phyloP scores from a whole-genome alignment of 106 monocot genomes.

The Dactylorhiza incarnata region DNA sequence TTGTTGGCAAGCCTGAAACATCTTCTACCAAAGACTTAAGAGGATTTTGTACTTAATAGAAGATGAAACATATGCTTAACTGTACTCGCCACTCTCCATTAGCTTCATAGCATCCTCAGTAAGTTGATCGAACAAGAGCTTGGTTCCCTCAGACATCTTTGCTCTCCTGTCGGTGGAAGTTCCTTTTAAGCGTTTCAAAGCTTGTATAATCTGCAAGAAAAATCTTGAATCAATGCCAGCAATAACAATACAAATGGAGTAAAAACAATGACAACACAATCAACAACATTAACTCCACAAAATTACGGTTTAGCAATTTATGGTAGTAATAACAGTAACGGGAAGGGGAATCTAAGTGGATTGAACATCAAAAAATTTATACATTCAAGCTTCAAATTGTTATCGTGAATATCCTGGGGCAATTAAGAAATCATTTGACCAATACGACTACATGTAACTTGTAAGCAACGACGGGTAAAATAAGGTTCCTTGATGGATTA shows the following conservation, averaged over 20 bases:
- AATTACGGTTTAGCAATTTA: too few species aligned
- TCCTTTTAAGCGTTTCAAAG: constrained; percentile 85
- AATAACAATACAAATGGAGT: background rate
- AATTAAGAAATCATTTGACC: too few species aligned
- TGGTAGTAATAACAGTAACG: too few species aligned
- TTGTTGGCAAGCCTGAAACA: background rate
- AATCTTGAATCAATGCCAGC: background rate
- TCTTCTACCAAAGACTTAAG: background rate
- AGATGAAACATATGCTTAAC: constrained; percentile 32
- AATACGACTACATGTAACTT: too few species aligned
- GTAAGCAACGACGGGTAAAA: too few species aligned
- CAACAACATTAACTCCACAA: too few species aligned
- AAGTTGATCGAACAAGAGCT: constrained; percentile 79
- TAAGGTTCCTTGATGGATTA: too few species aligned
- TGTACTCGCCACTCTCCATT: constrained; percentile 96
- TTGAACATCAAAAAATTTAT: too few species aligned
- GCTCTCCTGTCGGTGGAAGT: constrained; percentile 40
- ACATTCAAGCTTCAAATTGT: too few species aligned
- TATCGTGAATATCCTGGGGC: too few species aligned
- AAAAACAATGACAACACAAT: background rate
- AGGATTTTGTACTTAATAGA: background rate
- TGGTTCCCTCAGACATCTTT: constrained; percentile 80
- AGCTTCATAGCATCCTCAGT: constrained; percentile 98
- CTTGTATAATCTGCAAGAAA: constrained; percentile 74
- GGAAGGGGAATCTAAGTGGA: too few species aligned